A percentile compares a stretch with the other conserved stretches of the same genome.
These are phyloP conservation scores for Amanita jacksonii DNA, from an alignment of 768 basidiomycete genomes.

Conservation along the genomic window DNA sequence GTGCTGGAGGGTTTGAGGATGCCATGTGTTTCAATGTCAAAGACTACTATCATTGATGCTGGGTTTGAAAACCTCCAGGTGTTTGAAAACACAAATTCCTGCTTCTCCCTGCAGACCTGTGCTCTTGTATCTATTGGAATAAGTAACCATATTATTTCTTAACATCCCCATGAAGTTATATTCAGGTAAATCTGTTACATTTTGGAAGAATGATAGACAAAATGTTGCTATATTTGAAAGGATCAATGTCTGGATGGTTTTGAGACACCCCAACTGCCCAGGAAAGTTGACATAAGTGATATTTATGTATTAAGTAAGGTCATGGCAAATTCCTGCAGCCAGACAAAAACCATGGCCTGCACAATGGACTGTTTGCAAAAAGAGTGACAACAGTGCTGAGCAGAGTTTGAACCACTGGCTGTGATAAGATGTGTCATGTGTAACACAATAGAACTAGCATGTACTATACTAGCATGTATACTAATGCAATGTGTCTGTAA, in stretches of 20 bases:
- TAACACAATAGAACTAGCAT: too few species aligned
- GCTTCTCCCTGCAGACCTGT: not conserved
- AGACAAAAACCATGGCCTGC: not conserved
- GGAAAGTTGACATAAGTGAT: not conserved
- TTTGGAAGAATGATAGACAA: not conserved
- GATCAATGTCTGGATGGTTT: not conserved
- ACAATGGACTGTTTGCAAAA: not conserved
- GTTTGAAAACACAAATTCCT: constrained; percentile 1
- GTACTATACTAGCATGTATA: too few species aligned
- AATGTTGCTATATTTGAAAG: too few species aligned
- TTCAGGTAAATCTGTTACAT: not conserved
- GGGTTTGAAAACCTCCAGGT: constrained; percentile 7
- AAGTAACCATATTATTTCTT: not conserved
- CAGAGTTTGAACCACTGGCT: not conserved
- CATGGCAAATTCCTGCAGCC: not conserved
- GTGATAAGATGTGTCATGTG: too few species aligned
- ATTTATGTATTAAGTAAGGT: not conserved
- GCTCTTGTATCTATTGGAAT: too few species aligned
- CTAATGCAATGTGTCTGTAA: too few species aligned
- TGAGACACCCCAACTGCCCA: not conserved
- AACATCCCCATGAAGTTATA: not conserved
- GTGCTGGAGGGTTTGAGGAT: too few species aligned
- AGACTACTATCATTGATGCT: not conserved
- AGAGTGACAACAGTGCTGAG: not conserved
- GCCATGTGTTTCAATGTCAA: too few species aligned